Conservation (phyloP, 2,329 filamentous ascomycete genomes). For the Conoideocrella luteorostrata region DNA sequence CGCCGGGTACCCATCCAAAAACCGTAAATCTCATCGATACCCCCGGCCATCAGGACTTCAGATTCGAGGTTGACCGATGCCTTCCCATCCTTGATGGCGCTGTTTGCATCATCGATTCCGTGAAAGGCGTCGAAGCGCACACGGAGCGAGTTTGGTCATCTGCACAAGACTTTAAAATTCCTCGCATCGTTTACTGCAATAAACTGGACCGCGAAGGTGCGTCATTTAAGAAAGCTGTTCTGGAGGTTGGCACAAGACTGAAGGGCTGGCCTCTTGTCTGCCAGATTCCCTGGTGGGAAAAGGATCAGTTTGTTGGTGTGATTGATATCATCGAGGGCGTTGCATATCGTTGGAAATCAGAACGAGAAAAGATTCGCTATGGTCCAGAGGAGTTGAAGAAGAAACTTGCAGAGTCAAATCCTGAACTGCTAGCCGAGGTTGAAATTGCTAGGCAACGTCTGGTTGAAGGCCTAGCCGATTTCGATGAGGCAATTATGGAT, state of each 20-base stretch:
- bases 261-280: conserved; percentile 84
- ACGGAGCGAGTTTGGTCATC: conserved; percentile 96
- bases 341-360: conserved; percentile 63
- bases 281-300: conserved; percentile 91
- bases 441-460: conserved; percentile 69
- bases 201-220: conserved; percentile 74
- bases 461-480: conserved; percentile 78
- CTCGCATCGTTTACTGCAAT: conserved; percentile 71
- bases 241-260: conserved; percentile 74
- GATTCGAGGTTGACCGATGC: conserved; percentile 90
- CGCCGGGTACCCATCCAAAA: conserved; percentile 42
- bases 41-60: conserved; percentile 93
- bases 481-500: conserved; percentile 82
- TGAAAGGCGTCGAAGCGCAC: conserved; percentile 92
- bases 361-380: conserved; percentile 31
- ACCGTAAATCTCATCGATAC: conserved; percentile 93
- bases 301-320: conserved; percentile 73
- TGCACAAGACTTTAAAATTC: conserved; percentile 78
- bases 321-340: conserved; percentile 74
- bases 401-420: conserved; percentile 36
- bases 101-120: conserved; percentile 87
- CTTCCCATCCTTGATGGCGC: conserved; percentile 82
- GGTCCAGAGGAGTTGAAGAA: conserved; percentile 22
- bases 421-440: conserved; percentile 60
- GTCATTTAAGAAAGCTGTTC: conserved; percentile 75